Evolutionary conservation across 106 monocot species (phyloP).

Genomic region (Dendrobium officinale): DNA sequence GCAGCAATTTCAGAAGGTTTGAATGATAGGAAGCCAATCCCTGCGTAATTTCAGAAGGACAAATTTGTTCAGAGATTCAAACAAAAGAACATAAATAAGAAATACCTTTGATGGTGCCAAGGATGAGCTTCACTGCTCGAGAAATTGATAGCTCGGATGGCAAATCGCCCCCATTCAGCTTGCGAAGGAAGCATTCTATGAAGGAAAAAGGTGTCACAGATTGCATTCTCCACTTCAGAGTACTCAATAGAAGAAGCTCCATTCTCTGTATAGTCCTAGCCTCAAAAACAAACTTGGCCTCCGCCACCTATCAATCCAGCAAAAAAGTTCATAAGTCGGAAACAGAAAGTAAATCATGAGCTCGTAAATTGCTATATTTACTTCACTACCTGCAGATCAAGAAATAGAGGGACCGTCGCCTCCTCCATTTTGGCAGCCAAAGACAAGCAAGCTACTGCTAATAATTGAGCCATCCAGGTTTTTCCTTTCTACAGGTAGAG

Average conservation of each 20-base stretch:
- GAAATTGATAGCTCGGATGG: slow-evolving; percentile 16
- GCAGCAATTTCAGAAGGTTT: slow-evolving; percentile 73
- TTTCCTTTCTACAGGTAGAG: slow-evolving; percentile 44
- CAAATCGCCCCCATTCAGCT: slow-evolving; percentile 21
- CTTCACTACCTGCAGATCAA: slow-evolving; percentile 72
- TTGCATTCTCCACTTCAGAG: slow-evolving; percentile 72
- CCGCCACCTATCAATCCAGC: slow-evolving; percentile 27
- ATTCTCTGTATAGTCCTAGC: slow-evolving; percentile 62
- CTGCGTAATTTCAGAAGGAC: slow-evolving; percentile 28
- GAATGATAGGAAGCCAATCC: slow-evolving; percentile 53
- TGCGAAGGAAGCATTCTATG: slow-evolving; percentile 41
- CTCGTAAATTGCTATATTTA: neutral
- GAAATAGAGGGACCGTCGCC: slow-evolving; percentile 44
- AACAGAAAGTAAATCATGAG: neutral
- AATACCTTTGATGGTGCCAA: slow-evolving; percentile 41
- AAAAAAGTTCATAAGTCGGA: neutral
- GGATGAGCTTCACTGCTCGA: slow-evolving; percentile 27
- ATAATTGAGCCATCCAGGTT: slow-evolving; percentile 68
- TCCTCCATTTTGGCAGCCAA: slow-evolving; percentile 84
- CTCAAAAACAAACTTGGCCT: slow-evolving; percentile 45
- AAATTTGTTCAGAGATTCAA: neutral
- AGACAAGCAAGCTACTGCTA: slow-evolving; percentile 75
- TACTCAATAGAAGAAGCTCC: slow-evolving; percentile 56
- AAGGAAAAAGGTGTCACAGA: slow-evolving; percentile 66
- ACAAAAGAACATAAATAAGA: neutral